phyloP scores from a whole-genome alignment of 768 basidiomycete genomes.

The Collybia sp. region DNA sequence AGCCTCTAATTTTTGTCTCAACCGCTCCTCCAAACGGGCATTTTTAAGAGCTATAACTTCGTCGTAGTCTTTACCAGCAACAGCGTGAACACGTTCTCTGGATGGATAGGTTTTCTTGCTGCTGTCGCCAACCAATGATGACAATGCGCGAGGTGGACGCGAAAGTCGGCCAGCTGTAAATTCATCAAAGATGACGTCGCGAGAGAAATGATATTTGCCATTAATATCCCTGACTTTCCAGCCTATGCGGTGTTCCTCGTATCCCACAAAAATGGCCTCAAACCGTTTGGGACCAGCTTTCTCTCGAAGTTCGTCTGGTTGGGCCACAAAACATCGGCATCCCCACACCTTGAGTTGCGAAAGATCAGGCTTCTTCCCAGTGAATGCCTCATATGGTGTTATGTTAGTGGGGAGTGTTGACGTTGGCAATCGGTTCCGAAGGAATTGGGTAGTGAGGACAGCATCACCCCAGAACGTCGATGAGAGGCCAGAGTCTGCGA shows the following conservation, averaged over 20 bases:
- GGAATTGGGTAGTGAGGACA: constrained; percentile 11
- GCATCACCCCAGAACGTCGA: constrained; percentile 17
- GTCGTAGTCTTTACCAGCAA: too few species aligned
- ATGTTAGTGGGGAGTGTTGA: constrained; percentile 10
- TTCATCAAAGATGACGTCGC: constrained; percentile 25
- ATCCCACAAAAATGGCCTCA: constrained; percentile 18
- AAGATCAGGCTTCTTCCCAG: constrained; percentile 20
- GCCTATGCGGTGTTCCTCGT: constrained; percentile 8
- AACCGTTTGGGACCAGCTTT: constrained; percentile 10
- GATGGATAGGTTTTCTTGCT: too few species aligned
- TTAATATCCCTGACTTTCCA: constrained; percentile 14
- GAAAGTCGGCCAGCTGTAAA: constrained; percentile 6
- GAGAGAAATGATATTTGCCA: constrained; percentile 15
- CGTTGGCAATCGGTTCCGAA: constrained; percentile 15
- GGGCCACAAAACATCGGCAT: constrained; percentile 15
- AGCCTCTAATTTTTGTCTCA: too few species aligned
- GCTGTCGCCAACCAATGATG: too few species aligned
- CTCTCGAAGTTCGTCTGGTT: constrained; percentile 11
- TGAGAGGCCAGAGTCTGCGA: constrained; percentile 10
- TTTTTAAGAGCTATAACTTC: too few species aligned
- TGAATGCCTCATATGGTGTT: constrained; percentile 14
- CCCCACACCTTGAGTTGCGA: constrained; percentile 21
- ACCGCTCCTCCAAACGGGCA: too few species aligned
- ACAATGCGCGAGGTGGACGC: background rate
- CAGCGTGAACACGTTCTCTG: too few species aligned